These are phyloP conservation scores for Pouteria campechiana DNA, from an alignment of 179 eudicot genomes.

Conservation along the genomic window DNA sequence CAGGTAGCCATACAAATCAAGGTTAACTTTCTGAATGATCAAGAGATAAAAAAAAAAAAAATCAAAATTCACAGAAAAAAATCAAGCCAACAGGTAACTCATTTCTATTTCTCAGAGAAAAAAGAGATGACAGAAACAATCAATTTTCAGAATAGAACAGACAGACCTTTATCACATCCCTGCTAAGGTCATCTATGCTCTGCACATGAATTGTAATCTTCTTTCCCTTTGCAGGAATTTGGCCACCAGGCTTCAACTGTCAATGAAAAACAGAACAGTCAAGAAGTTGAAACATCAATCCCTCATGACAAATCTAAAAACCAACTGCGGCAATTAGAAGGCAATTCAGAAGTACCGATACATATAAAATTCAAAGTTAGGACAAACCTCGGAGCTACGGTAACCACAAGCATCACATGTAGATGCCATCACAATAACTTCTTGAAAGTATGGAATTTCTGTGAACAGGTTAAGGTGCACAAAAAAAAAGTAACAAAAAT, in stretches of 20 bases:
- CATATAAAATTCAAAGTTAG: not conserved
- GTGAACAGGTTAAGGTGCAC: constrained; percentile 34
- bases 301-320: not conserved
- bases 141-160: too few species aligned
- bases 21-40: too few species aligned
- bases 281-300: not conserved
- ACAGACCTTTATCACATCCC: constrained; percentile 90
- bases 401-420: constrained; percentile 90
- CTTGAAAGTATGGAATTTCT: constrained; percentile 97
- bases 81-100: too few species aligned
- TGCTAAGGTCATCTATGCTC: constrained; percentile 62
- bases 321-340: constrained; percentile 1
- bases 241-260: constrained; percentile 93
- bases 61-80: too few species aligned
- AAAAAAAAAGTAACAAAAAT: too few species aligned
- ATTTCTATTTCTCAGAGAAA: too few species aligned
- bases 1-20: too few species aligned
- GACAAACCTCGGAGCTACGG: constrained; percentile 86
- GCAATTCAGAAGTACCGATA: not conserved
- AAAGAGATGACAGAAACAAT: too few species aligned
- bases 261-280: not conserved
- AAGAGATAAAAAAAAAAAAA: too few species aligned
- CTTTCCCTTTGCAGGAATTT: constrained; percentile 76
- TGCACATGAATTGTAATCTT: constrained; percentile 50
- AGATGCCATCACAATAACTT: constrained; percentile 98